Conservation (phyloP, 345 rosid genomes). For the Balakata baccata region DNA sequence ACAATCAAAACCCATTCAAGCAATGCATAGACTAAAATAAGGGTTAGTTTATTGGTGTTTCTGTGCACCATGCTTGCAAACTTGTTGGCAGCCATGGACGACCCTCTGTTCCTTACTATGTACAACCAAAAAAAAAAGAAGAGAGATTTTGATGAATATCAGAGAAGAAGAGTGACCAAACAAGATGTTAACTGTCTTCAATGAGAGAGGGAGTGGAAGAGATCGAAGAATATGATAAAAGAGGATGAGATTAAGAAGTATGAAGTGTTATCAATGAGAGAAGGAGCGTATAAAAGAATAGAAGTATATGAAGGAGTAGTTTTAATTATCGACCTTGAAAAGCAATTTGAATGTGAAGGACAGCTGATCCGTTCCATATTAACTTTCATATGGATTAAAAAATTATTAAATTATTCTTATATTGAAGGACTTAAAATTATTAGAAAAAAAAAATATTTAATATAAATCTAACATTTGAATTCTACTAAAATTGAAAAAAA, state of each 20-base stretch:
- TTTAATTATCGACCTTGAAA: slow-evolving; percentile 23
- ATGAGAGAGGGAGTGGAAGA: slow-evolving; percentile 15
- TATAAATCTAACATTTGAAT: no score
- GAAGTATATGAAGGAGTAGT: slow-evolving; percentile 10
- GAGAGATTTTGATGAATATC: background rate
- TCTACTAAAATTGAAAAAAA: no score
- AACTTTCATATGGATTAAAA: no score
- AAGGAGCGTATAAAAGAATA: background rate
- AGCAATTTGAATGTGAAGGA: slow-evolving; percentile 32
- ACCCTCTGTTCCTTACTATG: slow-evolving; percentile 30
- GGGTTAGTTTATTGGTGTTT: slow-evolving; percentile 68
- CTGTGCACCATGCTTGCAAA: slow-evolving; percentile 76
- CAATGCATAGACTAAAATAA: slow-evolving; percentile 72
- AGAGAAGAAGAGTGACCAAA: background rate
- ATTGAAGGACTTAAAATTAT: no score
- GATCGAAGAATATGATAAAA: no score
- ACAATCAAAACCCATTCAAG: slow-evolving; percentile 87
- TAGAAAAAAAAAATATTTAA: no score
- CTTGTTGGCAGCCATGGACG: slow-evolving; percentile 77
- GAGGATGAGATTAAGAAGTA: background rate
- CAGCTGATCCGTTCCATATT: no score
- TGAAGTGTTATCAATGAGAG: background rate
- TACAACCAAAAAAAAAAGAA: slow-evolving; percentile 30
- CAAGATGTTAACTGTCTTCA: slow-evolving; percentile 12
- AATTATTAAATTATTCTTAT: no score